Evolutionary conservation across 2,329 filamentous ascomycete species (phyloP), one percentile per base, ranked within the genome.

Genomic region (Exophiala xenobiotica): DNA sequence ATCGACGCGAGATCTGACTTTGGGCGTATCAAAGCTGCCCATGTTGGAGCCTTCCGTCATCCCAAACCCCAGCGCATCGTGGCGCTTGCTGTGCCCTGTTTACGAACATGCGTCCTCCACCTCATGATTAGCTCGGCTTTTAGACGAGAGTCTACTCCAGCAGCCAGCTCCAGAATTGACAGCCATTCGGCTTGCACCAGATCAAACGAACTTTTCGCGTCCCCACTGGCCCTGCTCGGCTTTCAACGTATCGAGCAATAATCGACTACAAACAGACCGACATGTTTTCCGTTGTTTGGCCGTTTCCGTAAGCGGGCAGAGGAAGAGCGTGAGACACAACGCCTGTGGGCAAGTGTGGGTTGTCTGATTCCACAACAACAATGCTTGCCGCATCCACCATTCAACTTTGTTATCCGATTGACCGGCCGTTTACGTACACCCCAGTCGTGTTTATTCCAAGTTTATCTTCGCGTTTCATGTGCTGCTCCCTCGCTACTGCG

Each of bases 1-100:
- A 16, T 35, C 52, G 52, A 58, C 52, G 52, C 55, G 55, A 54
- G 49, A 58, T 58, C 55, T 58, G 49, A 58, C 49, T 53, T 49
- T 58, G 52, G 27, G 46, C 46, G 55, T 50, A 42, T 55, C 46
- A 46, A 44, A 49, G 42, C 46, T 29, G 33, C 19, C 31, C 41
- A 29, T 23, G 26, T n/a, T 19, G 24, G 43, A 26, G n/a, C 35
- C 48, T 49, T 45, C 47, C 52, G 55, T 58, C 55, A 58, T 55
- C 39, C 51, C n/a, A 22, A 19, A 29, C 31, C 33, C 42, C 35
- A 50, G 38, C 55, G 51, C 43, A 55, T 58, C 43, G 48, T 47
- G 51, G 45, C 48, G 48, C 24, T 9, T 8, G 9, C 35, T 19
- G 24, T 39, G 41, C 38, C 50, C 31, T 43, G 19, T 51, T 46